Percentiles rank a stretch among this genome's conserved stretches.
Conservation (phyloP, 1,284 basidiomycete species). For the Gymnopus androsaceus region DNA sequence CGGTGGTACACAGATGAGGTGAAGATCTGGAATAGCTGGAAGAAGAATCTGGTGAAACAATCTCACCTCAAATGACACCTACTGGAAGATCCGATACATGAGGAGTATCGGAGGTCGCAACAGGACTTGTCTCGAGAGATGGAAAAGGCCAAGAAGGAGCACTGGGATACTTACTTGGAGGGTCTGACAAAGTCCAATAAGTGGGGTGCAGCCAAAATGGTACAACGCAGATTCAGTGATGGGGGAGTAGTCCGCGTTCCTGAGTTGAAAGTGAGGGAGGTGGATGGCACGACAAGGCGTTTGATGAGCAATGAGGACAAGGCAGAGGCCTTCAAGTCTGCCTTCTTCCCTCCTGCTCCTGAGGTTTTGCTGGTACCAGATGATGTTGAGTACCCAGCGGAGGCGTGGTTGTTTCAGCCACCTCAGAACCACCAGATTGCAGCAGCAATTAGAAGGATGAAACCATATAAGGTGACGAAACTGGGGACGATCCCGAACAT, state of each 20-base stretch:
- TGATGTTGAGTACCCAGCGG: slow-evolving; percentile 24
- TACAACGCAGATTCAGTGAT: neutral
- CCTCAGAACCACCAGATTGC: slow-evolving; percentile 24
- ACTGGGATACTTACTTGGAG: neutral
- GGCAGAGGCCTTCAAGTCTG: slow-evolving; percentile 45
- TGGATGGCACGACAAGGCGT: too few relatives aligned
- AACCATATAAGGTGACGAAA: slow-evolving; percentile 33
- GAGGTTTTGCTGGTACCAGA: neutral
- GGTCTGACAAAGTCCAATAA: neutral
- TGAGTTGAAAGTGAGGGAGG: neutral
- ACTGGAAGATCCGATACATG: neutral
- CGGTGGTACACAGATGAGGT: neutral
- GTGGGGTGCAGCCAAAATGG: neutral
- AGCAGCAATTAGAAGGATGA: slow-evolving; percentile 20
- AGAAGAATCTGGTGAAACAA: neutral
- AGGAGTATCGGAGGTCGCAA: neutral
- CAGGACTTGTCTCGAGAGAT: neutral
- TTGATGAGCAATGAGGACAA: slow-evolving; percentile 36
- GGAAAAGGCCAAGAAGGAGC: neutral
- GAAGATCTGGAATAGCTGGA: neutral
- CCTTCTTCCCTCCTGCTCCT: slow-evolving; percentile 27
- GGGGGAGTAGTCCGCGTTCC: neutral
- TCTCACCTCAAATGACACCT: neutral
- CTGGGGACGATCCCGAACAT: slow-evolving; percentile 33
- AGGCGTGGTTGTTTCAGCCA: slow-evolving; percentile 11